phyloP scores from a whole-genome alignment of 257 asterid genomes.

The Orobanche coerulescens region DNA sequence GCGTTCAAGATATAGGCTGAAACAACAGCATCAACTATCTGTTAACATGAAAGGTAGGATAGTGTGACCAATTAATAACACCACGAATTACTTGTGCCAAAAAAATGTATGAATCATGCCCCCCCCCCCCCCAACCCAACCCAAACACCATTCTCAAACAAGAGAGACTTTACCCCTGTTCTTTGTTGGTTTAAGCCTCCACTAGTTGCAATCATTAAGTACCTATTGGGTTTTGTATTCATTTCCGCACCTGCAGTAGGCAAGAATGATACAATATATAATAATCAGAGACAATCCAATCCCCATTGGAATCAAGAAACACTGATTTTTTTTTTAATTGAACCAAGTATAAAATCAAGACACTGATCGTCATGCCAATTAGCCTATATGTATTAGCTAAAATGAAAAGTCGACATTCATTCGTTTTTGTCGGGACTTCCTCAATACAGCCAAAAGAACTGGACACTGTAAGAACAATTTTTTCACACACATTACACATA shows the following conservation, averaged over 20 bases:
- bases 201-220: constrained; percentile 66
- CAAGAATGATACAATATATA: constrained; percentile 3
- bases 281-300: neutral
- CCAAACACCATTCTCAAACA: too few species aligned
- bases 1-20: constrained; percentile 73
- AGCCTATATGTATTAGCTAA: too few species aligned
- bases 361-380: too few species aligned
- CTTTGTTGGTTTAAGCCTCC: constrained; percentile 89
- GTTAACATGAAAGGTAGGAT: constrained; percentile 18
- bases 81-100: neutral
- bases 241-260: constrained; percentile 33
- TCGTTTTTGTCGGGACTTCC: too few species aligned
- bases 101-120: too few species aligned
- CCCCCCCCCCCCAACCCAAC: too few species aligned
- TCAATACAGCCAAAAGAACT: too few species aligned
- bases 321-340: too few species aligned
- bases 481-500: too few species aligned
- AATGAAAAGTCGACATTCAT: neutral
- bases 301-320: too few species aligned
- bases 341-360: neutral
- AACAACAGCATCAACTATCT: constrained; percentile 81
- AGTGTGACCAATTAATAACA: neutral
- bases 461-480: too few species aligned
- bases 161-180: constrained; percentile 51
- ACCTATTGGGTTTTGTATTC: constrained; percentile 35